A percentile compares a stretch with the other conserved stretches of the same genome.
Evolutionary conservation across 2,329 filamentous ascomycete species (phyloP).

Genomic region (Colletotrichum spinosum): DNA sequence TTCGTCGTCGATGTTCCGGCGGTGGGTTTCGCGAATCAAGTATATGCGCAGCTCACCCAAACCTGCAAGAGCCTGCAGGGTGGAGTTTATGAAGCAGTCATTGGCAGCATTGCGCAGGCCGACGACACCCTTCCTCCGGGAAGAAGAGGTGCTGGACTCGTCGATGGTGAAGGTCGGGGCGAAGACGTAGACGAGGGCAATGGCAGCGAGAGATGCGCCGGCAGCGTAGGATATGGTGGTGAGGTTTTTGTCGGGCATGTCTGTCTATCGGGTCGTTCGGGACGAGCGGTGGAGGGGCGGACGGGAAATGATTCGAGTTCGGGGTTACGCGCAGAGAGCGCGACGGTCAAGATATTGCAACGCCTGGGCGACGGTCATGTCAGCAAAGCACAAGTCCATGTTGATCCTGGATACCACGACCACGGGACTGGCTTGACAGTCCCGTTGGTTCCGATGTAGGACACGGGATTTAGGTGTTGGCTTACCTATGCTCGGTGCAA

Average conservation of each 20-base stretch:
- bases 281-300: conserved; percentile 3
- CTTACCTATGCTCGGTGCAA: conserved; percentile 22
- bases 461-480: too few species aligned
- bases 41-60: conserved; percentile 90
- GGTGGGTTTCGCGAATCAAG: conserved; percentile 90
- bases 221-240: conserved; percentile 94
- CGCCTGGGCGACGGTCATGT: conserved; percentile 15
- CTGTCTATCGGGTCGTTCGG: conserved; percentile 26
- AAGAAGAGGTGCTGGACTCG: conserved; percentile 76
- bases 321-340: conserved; percentile 17
- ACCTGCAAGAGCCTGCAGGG: conserved; percentile 92
- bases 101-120: conserved; percentile 93
- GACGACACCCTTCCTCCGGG: conserved; percentile 86
- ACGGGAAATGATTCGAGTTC: background rate
- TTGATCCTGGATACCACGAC: background rate
- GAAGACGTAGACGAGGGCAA: conserved; percentile 97
- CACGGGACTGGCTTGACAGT: too few species aligned
- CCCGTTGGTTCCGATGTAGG: too few species aligned
- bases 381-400: background rate
- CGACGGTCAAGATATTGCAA: conserved; percentile 5
- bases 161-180: conserved; percentile 97
- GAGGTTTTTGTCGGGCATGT: conserved; percentile 84
- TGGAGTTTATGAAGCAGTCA: conserved; percentile 96
- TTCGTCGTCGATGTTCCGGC: conserved; percentile 81
- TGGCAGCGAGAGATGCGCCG: conserved; percentile 92